phyloP scores from a whole-genome alignment of 495 filamentous ascomycete species.

The Lophium mytilinum region DNA sequence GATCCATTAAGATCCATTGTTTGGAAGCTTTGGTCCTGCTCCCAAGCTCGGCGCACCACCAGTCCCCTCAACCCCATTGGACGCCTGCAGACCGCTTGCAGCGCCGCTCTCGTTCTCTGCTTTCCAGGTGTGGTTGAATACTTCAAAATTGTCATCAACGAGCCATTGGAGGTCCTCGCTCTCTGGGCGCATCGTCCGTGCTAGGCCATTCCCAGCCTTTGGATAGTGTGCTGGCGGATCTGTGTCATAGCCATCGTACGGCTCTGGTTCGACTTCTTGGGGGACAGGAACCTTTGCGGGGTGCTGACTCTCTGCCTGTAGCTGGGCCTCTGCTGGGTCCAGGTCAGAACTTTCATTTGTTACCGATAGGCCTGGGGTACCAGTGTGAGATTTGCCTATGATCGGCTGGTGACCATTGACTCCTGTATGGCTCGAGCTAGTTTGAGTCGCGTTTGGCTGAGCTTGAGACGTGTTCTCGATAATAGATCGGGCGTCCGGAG shows the following conservation, averaged over 20 bases:
- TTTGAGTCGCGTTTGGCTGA: background rate
- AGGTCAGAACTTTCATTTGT: slow-evolving; percentile 16
- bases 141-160: slow-evolving; percentile 34
- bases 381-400: background rate
- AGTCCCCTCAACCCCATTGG: slow-evolving; percentile 5
- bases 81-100: background rate
- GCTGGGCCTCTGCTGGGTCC: slow-evolving; percentile 25
- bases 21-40: slow-evolving; percentile 3
- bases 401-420: background rate
- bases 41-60: background rate
- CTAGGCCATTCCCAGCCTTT: slow-evolving; percentile 34
- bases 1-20: background rate
- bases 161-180: slow-evolving; percentile 34
- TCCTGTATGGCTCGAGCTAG: too few relatives aligned
- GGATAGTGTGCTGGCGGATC: slow-evolving; percentile 34
- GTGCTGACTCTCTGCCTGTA: slow-evolving; percentile 13
- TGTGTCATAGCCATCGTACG: slow-evolving; percentile 27
- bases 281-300: background rate
- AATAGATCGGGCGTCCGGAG: slow-evolving; percentile 27
- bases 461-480: slow-evolving; percentile 1
- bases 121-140: slow-evolving; percentile 33
- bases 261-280: slow-evolving; percentile 2
- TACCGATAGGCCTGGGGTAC: background rate
- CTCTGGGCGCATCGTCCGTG: slow-evolving; percentile 31
- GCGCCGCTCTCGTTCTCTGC: slow-evolving; percentile 18